These are phyloP conservation scores for Bryopsis sp. DNA, from an alignment of 139 green algal genomes.

Conservation along the genomic window DNA sequence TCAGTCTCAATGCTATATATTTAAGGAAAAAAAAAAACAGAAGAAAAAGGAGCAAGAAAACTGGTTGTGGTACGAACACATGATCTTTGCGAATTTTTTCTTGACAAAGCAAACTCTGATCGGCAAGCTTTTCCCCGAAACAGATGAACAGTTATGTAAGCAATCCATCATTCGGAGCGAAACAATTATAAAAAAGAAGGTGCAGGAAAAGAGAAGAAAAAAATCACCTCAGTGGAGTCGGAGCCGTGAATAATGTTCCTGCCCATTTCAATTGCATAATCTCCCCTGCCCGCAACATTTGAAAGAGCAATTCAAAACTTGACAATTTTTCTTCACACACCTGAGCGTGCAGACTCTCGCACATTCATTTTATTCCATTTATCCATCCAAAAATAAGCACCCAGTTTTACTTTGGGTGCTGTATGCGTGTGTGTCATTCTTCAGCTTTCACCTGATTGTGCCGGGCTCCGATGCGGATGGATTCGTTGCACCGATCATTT, in stretches of 20 bases:
- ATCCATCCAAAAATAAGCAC: too few relatives aligned
- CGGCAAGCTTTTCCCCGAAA: too few relatives aligned
- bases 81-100: neutral
- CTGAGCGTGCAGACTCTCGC: too few relatives aligned
- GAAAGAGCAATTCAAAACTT: too few relatives aligned
- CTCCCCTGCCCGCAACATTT: too few relatives aligned
- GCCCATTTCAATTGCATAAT: slow-evolving; percentile 54
- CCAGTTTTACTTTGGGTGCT: too few relatives aligned
- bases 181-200: neutral
- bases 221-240: slow-evolving; percentile 46
- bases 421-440: too few relatives aligned
- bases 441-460: slow-evolving; percentile 65
- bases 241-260: slow-evolving; percentile 68
- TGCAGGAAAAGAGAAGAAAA: neutral
- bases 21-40: neutral
- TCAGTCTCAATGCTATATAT: neutral
- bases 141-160: too few relatives aligned
- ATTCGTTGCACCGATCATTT: slow-evolving; percentile 76
- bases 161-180: too few relatives aligned
- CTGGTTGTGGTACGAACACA: neutral
- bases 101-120: too few relatives aligned
- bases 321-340: too few relatives aligned
- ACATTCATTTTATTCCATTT: too few relatives aligned
- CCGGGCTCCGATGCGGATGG: slow-evolving; percentile 56
- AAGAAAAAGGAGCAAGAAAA: slow-evolving; percentile 2